Percentiles rank a stretch among this genome's conserved stretches.
phyloP scores from a whole-genome alignment of 148 eudicot species.

The Pharnaceum exiguum region DNA sequence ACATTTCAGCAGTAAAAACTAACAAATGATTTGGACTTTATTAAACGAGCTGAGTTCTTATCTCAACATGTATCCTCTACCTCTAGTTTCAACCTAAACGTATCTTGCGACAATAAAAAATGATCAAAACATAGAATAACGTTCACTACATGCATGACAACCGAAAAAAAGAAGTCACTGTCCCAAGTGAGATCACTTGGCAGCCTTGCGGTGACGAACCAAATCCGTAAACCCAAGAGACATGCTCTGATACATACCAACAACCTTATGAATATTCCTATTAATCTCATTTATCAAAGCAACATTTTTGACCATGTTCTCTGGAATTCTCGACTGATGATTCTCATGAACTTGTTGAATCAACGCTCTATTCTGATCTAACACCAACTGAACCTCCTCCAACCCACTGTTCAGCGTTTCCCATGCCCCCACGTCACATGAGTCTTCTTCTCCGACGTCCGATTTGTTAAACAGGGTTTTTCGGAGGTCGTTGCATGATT shows the following conservation, averaged over 20 bases:
- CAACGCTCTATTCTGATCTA: slow-evolving; percentile 51
- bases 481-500: slow-evolving; percentile 7
- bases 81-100: too few species aligned
- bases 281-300: slow-evolving; percentile 57
- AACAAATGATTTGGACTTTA: too few species aligned
- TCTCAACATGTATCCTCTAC: too few species aligned
- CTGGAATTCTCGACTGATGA: slow-evolving; percentile 53
- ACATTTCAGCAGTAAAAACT: too few species aligned
- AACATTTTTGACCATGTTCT: slow-evolving; percentile 53
- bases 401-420: slow-evolving; percentile 30
- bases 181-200: neutral
- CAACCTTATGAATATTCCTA: slow-evolving; percentile 44
- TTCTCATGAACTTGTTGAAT: slow-evolving; percentile 67
- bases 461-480: slow-evolving; percentile 16
- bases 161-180: too few species aligned
- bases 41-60: too few species aligned
- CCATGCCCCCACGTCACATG: slow-evolving; percentile 34
- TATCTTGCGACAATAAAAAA: too few species aligned
- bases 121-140: too few species aligned
- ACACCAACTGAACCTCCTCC: slow-evolving; percentile 45
- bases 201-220: slow-evolving; percentile 24
- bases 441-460: neutral
- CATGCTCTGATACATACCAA: slow-evolving; percentile 40
- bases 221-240: slow-evolving; percentile 37
- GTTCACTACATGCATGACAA: too few species aligned